Percentiles rank a stretch among this genome's conserved stretches.
These are phyloP conservation scores for Selaginella tamariscina DNA, from an alignment of 75 land plant genomes.

Conservation along the genomic window DNA sequence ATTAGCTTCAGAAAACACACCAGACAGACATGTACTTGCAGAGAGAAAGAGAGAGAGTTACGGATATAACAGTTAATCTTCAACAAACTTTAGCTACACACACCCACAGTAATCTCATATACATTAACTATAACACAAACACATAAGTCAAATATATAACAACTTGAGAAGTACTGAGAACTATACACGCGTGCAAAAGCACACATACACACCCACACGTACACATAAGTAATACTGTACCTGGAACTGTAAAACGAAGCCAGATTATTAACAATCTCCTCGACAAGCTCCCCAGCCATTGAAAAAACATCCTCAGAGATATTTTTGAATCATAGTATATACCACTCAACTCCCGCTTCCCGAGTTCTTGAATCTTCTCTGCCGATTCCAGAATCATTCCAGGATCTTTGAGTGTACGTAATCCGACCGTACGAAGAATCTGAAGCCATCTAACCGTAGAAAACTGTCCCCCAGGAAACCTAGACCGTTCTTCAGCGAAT, in stretches of 20 bases:
- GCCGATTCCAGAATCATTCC: conserved; percentile 75
- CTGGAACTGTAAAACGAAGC: conserved; percentile 55
- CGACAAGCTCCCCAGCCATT: conserved; percentile 56
- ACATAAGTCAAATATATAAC: too few relatives aligned
- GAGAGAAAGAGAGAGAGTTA: too few relatives aligned
- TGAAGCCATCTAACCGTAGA: conserved; percentile 56
- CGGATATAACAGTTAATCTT: too few relatives aligned
- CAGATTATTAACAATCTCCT: conserved; percentile 50
- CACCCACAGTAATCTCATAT: too few relatives aligned
- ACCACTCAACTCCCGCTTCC: conserved; percentile 22
- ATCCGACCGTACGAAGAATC: conserved; percentile 65
- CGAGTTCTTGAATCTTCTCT: conserved; percentile 61
- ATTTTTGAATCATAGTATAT: conserved; percentile 12
- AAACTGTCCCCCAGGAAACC: conserved; percentile 82
- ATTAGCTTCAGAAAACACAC: too few relatives aligned
- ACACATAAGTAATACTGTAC: conserved; percentile 69
- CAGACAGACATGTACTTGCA: too few relatives aligned
- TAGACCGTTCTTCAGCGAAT: conserved; percentile 44
- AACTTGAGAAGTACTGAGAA: too few relatives aligned
- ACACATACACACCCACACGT: too few relatives aligned
- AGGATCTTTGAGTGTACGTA: conserved; percentile 56
- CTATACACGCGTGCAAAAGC: too few relatives aligned
- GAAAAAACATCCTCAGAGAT: conserved; percentile 55
- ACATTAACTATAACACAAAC: too few relatives aligned
- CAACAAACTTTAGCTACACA: too few relatives aligned